Percentiles rank a stretch among this genome's conserved stretches.
Evolutionary conservation across 2,329 filamentous ascomycete species (phyloP).

Genomic region (Karstenula rhodostoma): DNA sequence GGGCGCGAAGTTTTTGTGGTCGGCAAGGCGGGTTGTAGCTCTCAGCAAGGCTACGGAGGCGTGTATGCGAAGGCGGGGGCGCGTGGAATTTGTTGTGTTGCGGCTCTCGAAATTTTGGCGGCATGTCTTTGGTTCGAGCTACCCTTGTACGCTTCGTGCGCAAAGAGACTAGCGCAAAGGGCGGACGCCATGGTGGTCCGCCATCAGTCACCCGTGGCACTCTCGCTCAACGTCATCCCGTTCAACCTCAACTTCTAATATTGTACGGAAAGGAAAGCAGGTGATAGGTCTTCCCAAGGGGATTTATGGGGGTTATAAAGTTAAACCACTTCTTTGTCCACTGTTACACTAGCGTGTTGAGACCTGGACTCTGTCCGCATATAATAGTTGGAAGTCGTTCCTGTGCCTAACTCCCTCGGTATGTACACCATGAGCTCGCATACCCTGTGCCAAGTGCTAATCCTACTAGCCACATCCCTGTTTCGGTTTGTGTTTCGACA

Average conservation of each 20-base stretch:
- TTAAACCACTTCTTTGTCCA: no score
- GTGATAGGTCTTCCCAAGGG: not conserved
- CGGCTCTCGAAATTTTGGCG: conserved; percentile 42
- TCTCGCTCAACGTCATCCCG: conserved; percentile 35
- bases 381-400: not conserved
- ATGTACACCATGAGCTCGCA: not conserved
- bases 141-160: conserved; percentile 21
- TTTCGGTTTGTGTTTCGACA: no score
- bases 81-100: conserved; percentile 9
- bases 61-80: conserved; percentile 3
- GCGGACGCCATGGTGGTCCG: conserved; percentile 11
- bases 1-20: not conserved
- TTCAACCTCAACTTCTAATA: conserved; percentile 3
- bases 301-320: no score
- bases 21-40: not conserved
- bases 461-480: not conserved
- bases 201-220: conserved; percentile 20
- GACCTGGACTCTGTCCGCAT: no score
- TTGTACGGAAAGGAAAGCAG: not conserved
- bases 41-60: not conserved
- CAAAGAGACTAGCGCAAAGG: conserved; percentile 23
- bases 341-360: no score
- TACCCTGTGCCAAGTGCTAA: not conserved
- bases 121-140: conserved; percentile 22
- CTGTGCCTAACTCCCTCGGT: not conserved